A percentile compares a stretch with the other conserved stretches of the same genome.
Conservation (phyloP, 2,329 filamentous ascomycete genomes). For the Teratosphaeria destructans region DNA sequence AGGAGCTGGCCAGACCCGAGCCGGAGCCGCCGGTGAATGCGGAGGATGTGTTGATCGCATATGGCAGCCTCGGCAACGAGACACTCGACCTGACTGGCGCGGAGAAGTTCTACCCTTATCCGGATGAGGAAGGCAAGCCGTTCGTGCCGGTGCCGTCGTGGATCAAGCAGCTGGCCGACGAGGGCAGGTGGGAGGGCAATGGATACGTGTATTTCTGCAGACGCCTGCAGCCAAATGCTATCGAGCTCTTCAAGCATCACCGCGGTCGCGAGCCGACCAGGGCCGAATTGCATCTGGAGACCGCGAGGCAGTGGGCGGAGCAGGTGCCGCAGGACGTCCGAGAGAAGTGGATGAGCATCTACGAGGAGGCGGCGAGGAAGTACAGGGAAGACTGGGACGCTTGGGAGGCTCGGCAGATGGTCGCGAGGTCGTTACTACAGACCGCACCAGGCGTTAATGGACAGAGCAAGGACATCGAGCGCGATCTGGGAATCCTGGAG, state of each 20-base stretch:
- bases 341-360: constrained; percentile 19
- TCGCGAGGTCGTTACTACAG: constrained; percentile 6
- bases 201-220: constrained; percentile 23
- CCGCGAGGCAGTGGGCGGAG: constrained; percentile 17
- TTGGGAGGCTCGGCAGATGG: constrained; percentile 21
- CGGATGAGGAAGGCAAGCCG: background rate
- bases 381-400: constrained; percentile 20
- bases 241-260: constrained; percentile 17
- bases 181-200: constrained; percentile 12
- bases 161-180: background rate
- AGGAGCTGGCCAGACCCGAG: background rate
- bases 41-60: constrained; percentile 21
- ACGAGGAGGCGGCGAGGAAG: constrained; percentile 17
- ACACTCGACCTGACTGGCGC: background rate
- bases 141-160: background rate
- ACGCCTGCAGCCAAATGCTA: constrained; percentile 9
- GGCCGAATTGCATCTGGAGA: constrained; percentile 20
- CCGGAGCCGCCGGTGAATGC: constrained; percentile 13
- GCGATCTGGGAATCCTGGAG: background rate
- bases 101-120: background rate
- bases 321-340: constrained; percentile 14
- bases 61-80: constrained; percentile 13
- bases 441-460: background rate
- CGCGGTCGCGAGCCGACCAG: constrained; percentile 16
- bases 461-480: background rate